phyloP scores from a whole-genome alignment of 2,329 filamentous ascomycete species.

The Tolypocladium tundrense region DNA sequence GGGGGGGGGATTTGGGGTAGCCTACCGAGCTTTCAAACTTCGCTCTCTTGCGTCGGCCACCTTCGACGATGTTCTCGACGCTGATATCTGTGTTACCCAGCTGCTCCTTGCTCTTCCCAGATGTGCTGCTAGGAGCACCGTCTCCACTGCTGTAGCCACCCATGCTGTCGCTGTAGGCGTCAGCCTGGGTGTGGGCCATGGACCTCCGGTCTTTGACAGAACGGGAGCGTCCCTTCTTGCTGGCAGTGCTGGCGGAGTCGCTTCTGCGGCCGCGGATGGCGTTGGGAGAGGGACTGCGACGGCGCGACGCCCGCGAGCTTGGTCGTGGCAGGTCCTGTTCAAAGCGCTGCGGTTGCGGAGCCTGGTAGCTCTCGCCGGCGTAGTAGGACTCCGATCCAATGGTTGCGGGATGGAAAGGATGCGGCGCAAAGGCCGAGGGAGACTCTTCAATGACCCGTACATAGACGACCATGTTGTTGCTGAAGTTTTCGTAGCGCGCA shows the following conservation, averaged over 20 bases:
- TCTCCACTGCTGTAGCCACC: slow-evolving; percentile 84
- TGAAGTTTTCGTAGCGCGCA: slow-evolving; percentile 91
- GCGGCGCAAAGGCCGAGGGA: slow-evolving; percentile 33
- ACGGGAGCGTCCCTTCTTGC: slow-evolving; percentile 59
- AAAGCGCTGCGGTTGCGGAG: slow-evolving; percentile 40
- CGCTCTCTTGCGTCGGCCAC: slow-evolving; percentile 85
- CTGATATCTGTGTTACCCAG: slow-evolving; percentile 95
- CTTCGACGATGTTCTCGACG: slow-evolving; percentile 95
- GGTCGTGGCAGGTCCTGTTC: slow-evolving; percentile 56
- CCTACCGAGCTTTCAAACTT: slow-evolving; percentile 97
- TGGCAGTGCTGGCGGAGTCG: slow-evolving; percentile 52
- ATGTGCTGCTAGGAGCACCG: slow-evolving; percentile 62
- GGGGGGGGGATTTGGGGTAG: neutral
- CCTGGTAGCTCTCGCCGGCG: slow-evolving; percentile 35
- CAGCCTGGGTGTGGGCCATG: slow-evolving; percentile 37
- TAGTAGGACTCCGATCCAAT: slow-evolving; percentile 40
- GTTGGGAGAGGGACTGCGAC: slow-evolving; percentile 70
- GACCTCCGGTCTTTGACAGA: slow-evolving; percentile 57
- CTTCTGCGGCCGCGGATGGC: slow-evolving; percentile 63
- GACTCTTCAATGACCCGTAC: slow-evolving; percentile 70
- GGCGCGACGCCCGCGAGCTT: slow-evolving; percentile 58
- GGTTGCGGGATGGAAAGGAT: slow-evolving; percentile 40
- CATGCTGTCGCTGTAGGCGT: slow-evolving; percentile 53
- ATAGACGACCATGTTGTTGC: slow-evolving; percentile 84
- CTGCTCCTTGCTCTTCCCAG: slow-evolving; percentile 69